Evolutionary conservation across 139 green algal species (phyloP), one percentile per base, ranked within the genome.

Genomic region (Picochlorum costavermella): DNA sequence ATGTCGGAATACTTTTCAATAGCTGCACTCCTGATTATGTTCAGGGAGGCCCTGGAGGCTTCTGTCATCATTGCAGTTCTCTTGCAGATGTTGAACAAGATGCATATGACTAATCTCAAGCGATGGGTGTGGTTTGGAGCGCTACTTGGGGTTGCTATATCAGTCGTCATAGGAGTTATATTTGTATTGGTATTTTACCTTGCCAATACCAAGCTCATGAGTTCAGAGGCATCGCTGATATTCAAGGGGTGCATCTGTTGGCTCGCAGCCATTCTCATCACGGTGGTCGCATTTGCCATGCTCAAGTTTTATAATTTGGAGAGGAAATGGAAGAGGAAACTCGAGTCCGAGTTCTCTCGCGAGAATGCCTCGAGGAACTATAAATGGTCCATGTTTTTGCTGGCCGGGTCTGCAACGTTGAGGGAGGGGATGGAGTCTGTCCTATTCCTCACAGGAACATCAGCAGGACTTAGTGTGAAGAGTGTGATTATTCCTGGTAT

Each of bases 271-370:
- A 63, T 73, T 16, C 55, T 84, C 31, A 80, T 84, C 70, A 80
- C 75, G 2, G 3, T 78, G 2, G 58, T 84, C 1, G 75, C 65
- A 33, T 81, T 84, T 56, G 50, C 65, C 50, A 83, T 84, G 75
- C 67, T 84, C 23, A 77, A 75, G 20, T 81, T 83, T 53, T 79
- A 69, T 37, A 79, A 79, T 49, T 61, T 83, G 50, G 77, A 83
- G 50, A 57, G 68, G 28, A 83, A 83, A 68, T 83, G 77, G 77
- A 60, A 63, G 58, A 50, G 20, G 49, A 83, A 83, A 63, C 61
- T 83, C 49, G 49, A 69, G 29, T 17, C 20, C 16, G n/a, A 56
- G 8, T 50, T 51, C 14, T 20, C 25, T 31, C 12, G 13, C 43
- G 30, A 26, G 29, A 48, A 17, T 13, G 50, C 30, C 46, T 29